Base-by-base conservation (phyloP, 2,329 filamentous ascomycete genomes). In the Claviceps capensis region DNA sequence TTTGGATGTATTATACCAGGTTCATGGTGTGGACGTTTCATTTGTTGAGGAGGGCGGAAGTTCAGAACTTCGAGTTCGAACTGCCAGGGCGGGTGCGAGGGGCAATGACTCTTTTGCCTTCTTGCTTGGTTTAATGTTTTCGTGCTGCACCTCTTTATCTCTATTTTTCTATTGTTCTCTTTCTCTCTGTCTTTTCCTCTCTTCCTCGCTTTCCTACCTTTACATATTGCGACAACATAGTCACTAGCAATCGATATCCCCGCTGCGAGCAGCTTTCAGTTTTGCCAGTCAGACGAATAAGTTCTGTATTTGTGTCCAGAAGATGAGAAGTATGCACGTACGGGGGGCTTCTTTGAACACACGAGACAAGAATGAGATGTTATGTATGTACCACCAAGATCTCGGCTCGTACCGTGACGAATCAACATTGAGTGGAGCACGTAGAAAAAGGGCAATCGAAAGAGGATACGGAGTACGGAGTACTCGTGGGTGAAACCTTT, bases 171-270 rank as follows among this genome's bases (percentile, higher is more conserved):
- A 1, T 45, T 14, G 11, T 37, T 11, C 8, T 14, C 8, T 22
- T 19, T 16, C 16, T 30, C 4, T 30, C 5, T 30, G 17, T 47
- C 47, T 55, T 26, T 36, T 11, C 23, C n/a, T 47, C 4, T 36
- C n/a, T 47, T 47, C 34, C 8, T 47, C 8, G n/a, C 26, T 7
- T 6, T n/a, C 26, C 16, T 1, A n/a, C n/a, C n/a, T 5, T 5
- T 34, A 34, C 30, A 34, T 9, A 34, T 34, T 34, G 61, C 58
- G 65, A 64, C 54, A 52, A 59, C 30, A 34, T 57, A 50, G 57
- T 60, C 55, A 56, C 52, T 48, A 56, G 60, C 55, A 56, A 61
- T 62, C 54, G 60, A 58, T 62, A 61, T 61, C 55, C 59, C 56
- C 50, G 52, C 49, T 49, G 43, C 45, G 52, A 47, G 50, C 50